phyloP scores from a whole-genome alignment of 2,329 filamentous ascomycete genomes.

The Monascus ruber region DNA sequence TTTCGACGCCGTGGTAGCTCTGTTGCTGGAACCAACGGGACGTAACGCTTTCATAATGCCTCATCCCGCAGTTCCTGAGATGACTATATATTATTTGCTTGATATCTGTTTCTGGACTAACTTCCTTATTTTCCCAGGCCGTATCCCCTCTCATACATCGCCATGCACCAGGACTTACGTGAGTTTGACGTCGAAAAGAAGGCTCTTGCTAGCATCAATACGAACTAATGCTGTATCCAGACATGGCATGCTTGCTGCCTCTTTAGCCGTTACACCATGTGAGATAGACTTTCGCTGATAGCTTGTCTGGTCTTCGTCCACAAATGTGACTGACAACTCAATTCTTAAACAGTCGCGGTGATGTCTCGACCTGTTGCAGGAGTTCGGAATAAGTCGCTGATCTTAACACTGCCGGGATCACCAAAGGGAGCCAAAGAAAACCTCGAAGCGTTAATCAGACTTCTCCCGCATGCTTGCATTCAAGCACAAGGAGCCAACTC shows the following conservation, averaged over 20 bases:
- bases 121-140: constrained; percentile 43
- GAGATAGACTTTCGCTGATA: constrained; percentile 27
- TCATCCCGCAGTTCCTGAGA: too few species aligned
- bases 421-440: constrained; percentile 95
- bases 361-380: constrained; percentile 94
- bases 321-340: too few species aligned
- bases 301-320: neutral
- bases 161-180: constrained; percentile 77
- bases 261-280: constrained; percentile 82
- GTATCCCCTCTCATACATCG: constrained; percentile 69
- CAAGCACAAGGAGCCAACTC: constrained; percentile 80
- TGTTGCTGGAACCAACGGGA: too few species aligned
- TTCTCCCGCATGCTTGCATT: constrained; percentile 88
- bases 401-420: constrained; percentile 84
- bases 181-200: constrained; percentile 18
- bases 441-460: constrained; percentile 72
- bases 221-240: constrained; percentile 25
- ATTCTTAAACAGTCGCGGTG: constrained; percentile 60
- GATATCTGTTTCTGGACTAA: constrained; percentile 1
- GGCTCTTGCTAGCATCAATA: too few species aligned
- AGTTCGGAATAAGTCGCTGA: constrained; percentile 66
- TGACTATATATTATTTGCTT: constrained; percentile 3
- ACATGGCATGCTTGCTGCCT: constrained; percentile 87
- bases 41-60: too few species aligned
- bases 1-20: too few species aligned